Evolutionary conservation across 2,329 filamentous ascomycete genomes (phyloP).

Genomic region (Aaosphaeria pasadenensis): DNA sequence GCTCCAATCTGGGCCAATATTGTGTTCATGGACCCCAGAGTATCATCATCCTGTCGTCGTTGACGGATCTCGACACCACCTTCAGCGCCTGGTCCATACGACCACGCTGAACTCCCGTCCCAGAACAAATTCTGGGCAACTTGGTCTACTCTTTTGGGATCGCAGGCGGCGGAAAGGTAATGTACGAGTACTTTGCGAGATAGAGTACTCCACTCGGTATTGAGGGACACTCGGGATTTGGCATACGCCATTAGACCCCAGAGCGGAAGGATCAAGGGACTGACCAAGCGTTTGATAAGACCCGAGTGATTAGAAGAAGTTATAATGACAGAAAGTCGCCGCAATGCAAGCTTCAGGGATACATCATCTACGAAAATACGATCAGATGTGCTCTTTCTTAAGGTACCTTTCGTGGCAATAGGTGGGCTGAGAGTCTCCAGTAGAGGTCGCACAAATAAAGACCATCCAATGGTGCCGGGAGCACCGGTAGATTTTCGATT

Average conservation of each 20-base stretch:
- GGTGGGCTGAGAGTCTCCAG: slow-evolving; percentile 48
- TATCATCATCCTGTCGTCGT: slow-evolving; percentile 73
- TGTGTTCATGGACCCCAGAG: slow-evolving; percentile 68
- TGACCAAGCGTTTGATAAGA: slow-evolving; percentile 59
- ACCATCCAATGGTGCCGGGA: slow-evolving; percentile 61
- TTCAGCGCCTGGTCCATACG: slow-evolving; percentile 46
- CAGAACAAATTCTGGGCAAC: slow-evolving; percentile 58
- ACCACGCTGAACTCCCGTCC: slow-evolving; percentile 54
- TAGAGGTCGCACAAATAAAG: slow-evolving; percentile 58
- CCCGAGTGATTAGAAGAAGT: slow-evolving; percentile 66
- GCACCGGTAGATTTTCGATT: slow-evolving; percentile 63
- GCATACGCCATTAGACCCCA: slow-evolving; percentile 61
- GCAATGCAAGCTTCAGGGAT: slow-evolving; percentile 52
- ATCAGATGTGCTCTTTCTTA: slow-evolving; percentile 47
- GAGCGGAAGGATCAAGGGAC: slow-evolving; percentile 57
- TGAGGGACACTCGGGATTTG: slow-evolving; percentile 24
- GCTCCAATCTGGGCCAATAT: slow-evolving; percentile 61
- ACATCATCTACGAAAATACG: slow-evolving; percentile 47
- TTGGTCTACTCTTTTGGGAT: slow-evolving; percentile 46
- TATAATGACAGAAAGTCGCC: slow-evolving; percentile 55
- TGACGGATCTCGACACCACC: slow-evolving; percentile 53
- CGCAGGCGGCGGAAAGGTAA: slow-evolving; percentile 57
- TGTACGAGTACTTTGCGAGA: slow-evolving; percentile 25
- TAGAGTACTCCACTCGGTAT: slow-evolving; percentile 23
- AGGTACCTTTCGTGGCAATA: slow-evolving; percentile 22